Evolutionary conservation across 2,329 filamentous ascomycete genomes (phyloP).

Genomic region (Cladophialophora bantiana): DNA sequence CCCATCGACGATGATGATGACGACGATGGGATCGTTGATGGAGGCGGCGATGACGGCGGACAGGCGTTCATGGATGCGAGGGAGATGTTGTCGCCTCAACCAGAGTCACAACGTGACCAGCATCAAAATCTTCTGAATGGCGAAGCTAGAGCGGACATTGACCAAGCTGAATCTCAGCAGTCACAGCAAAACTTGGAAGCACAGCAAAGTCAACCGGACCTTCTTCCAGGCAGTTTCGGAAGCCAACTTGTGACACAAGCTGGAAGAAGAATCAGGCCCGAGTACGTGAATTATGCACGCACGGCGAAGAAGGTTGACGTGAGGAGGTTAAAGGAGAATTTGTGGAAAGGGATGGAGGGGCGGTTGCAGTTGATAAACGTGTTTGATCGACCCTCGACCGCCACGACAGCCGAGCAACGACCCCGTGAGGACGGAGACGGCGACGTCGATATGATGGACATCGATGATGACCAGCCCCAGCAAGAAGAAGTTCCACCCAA

Average conservation of each 20-base stretch:
- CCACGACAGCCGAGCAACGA: constrained; percentile 43
- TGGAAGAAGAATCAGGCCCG: constrained; percentile 63
- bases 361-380: constrained; percentile 48
- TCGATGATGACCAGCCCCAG: constrained; percentile 38
- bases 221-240: constrained; percentile 64
- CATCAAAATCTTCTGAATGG: constrained; percentile 26
- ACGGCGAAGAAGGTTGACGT: constrained; percentile 73
- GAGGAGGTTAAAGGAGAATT: constrained; percentile 67
- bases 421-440: constrained; percentile 18
- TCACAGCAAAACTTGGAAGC: constrained; percentile 16
- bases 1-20: constrained; percentile 57
- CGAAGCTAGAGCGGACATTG: constrained; percentile 26
- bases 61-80: constrained; percentile 55
- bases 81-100: constrained; percentile 55
- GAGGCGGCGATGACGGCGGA: constrained; percentile 41
- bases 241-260: constrained; percentile 69
- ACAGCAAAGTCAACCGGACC: constrained; percentile 34
- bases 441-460: constrained; percentile 41
- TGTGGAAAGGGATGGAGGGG: constrained; percentile 68
- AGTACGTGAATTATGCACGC: constrained; percentile 71
- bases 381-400: constrained; percentile 43
- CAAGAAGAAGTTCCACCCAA: constrained; percentile 19
- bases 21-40: constrained; percentile 24
- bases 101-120: constrained; percentile 30
- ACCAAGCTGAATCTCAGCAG: constrained; percentile 22